A percentile compares a stretch with the other conserved stretches of the same genome.
phyloP scores from a whole-genome alignment of 2,329 filamentous ascomycete genomes.

The Arthrinium phaeospermum region DNA sequence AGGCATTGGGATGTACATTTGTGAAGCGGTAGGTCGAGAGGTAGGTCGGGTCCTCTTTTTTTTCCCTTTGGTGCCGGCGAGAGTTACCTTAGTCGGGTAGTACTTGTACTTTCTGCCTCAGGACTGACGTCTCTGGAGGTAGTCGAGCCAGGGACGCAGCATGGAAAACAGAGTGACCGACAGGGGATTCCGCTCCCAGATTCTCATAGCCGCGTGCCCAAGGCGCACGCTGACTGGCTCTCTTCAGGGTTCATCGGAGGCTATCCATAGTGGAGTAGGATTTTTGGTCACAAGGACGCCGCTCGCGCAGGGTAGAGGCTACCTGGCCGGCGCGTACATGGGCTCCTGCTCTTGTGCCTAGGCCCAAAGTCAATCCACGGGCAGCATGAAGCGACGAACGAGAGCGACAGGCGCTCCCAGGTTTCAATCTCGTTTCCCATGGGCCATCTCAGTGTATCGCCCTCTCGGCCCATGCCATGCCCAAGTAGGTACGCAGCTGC shows the following conservation, averaged over 20 bases:
- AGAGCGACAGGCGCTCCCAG: neutral
- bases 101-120: constrained; percentile 7
- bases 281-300: constrained; percentile 17
- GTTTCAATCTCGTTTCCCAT: constrained; percentile 14
- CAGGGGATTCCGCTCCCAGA: constrained; percentile 17
- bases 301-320: constrained; percentile 6
- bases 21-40: neutral
- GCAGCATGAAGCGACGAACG: constrained; percentile 1
- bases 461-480: neutral
- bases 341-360: neutral
- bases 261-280: constrained; percentile 19
- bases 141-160: constrained; percentile 13
- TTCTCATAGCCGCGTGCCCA: constrained; percentile 14
- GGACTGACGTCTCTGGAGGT: constrained; percentile 7
- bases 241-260: constrained; percentile 15
- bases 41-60: neutral
- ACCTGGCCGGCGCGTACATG: constrained; percentile 12
- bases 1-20: neutral
- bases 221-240: constrained; percentile 12
- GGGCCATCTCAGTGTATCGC: neutral
- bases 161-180: constrained; percentile 12
- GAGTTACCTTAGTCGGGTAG: constrained; percentile 13
- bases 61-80: neutral
- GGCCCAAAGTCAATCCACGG: constrained; percentile 7
- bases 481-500: constrained; percentile 15